Evolutionary conservation across 1,139 yeast species (phyloP).

Genomic region (Debaryomycetaceae sp.): DNA sequence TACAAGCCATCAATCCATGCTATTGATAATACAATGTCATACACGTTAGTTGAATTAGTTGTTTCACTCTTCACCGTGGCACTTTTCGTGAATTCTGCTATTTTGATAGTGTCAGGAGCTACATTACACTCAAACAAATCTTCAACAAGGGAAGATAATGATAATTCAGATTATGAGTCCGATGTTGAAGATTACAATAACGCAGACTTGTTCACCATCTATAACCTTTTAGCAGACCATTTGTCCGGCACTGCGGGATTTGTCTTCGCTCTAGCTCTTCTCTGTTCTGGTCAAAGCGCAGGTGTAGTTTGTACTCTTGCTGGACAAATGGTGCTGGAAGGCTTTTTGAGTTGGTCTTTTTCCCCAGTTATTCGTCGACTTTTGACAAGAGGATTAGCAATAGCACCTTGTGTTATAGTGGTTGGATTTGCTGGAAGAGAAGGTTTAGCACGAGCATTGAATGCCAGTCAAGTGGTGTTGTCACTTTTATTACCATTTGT

Average conservation of each 20-base stretch:
- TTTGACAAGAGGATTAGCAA: slow-evolving; percentile 79
- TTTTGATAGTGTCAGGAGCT: slow-evolving; percentile 73
- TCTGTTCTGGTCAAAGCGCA: slow-evolving; percentile 96
- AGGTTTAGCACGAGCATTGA: slow-evolving; percentile 78
- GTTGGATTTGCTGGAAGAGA: slow-evolving; percentile 77
- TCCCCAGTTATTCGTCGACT: slow-evolving; percentile 85
- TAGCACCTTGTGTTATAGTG: slow-evolving; percentile 82
- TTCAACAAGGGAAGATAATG: slow-evolving; percentile 47
- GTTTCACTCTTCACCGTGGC: slow-evolving; percentile 73
- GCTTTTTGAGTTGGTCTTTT: slow-evolving; percentile 80
- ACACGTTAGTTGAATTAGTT: slow-evolving; percentile 63
- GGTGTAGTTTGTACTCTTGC: slow-evolving; percentile 98
- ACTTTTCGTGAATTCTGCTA: slow-evolving; percentile 75
- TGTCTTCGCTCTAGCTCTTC: slow-evolving; percentile 84
- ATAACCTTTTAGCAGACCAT: slow-evolving; percentile 66
- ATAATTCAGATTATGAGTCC: slow-evolving; percentile 24
- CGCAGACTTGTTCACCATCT: slow-evolving; percentile 87
- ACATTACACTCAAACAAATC: slow-evolving; percentile 44
- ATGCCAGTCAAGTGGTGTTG: slow-evolving; percentile 84
- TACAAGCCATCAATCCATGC: slow-evolving; percentile 70
- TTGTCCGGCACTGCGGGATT: slow-evolving; percentile 91
- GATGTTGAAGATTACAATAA: slow-evolving; percentile 47
- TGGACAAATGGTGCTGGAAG: slow-evolving; percentile 96
- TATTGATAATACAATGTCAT: slow-evolving; percentile 62
- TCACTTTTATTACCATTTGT: slow-evolving; percentile 84